Evolutionary conservation across 768 basidiomycete species (phyloP).

Genomic region (Termitomyces bulborhizus): DNA sequence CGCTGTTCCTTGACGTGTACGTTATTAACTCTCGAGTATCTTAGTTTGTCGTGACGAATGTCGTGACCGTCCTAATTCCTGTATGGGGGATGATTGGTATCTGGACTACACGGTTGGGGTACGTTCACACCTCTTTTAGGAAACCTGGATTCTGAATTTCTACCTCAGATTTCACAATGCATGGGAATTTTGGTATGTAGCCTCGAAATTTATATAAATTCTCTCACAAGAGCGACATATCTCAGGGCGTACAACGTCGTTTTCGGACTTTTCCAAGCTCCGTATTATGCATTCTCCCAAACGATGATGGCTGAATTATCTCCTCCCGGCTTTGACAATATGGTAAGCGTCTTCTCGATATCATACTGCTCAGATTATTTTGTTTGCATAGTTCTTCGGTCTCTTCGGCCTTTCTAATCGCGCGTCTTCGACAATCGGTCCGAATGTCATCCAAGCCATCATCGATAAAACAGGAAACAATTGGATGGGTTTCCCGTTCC

Average conservation of each 20-base stretch:
- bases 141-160: not conserved
- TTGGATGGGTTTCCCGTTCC: constrained; percentile 82
- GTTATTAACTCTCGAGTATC: not conserved
- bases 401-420: constrained; percentile 81
- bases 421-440: constrained; percentile 80
- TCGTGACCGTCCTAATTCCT: constrained; percentile 71
- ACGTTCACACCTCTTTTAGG: constrained; percentile 13
- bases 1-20: not conserved
- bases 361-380: not conserved
- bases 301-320: constrained; percentile 89
- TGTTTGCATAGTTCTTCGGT: constrained; percentile 63
- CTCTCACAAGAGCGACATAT: not conserved
- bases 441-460: constrained; percentile 80
- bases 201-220: not conserved
- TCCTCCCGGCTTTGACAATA: constrained; percentile 85
- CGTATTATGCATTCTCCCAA: constrained; percentile 82
- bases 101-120: constrained; percentile 75
- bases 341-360: constrained; percentile 21
- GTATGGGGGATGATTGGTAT: constrained; percentile 86
- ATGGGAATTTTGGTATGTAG: constrained; percentile 82
- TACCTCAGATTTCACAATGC: constrained; percentile 58
- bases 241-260: constrained; percentile 72
- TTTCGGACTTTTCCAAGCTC: constrained; percentile 79
- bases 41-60: constrained; percentile 72
- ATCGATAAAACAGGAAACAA: constrained; percentile 67